phyloP scores from a whole-genome alignment of 305 asterid genomes.

The Petunia hybrid region DNA sequence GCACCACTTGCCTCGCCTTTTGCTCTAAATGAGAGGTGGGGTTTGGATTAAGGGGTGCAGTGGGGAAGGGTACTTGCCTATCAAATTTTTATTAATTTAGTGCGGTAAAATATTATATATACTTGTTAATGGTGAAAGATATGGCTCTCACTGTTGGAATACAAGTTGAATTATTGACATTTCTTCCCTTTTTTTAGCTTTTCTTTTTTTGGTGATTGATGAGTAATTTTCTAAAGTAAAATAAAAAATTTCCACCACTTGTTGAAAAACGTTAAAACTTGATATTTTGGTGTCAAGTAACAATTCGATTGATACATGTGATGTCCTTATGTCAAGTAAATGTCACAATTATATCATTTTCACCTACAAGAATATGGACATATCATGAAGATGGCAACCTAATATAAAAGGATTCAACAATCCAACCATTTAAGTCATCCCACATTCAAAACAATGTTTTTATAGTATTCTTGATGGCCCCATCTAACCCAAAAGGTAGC shows the following conservation, averaged over 20 bases:
- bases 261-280: background rate
- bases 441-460: background rate
- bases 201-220: background rate
- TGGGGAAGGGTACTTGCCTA: background rate
- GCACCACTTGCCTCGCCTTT: slow-evolving; percentile 31
- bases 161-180: background rate
- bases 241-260: background rate
- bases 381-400: slow-evolving; percentile 29
- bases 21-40: slow-evolving; percentile 27
- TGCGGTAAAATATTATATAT: background rate
- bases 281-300: slow-evolving; percentile 9
- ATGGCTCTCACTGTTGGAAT: too few species aligned
- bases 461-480: slow-evolving; percentile 18
- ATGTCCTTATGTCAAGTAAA: too few species aligned
- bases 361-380: slow-evolving; percentile 28
- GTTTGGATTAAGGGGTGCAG: background rate
- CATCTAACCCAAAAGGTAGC: background rate
- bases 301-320: background rate
- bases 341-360: slow-evolving; percentile 8
- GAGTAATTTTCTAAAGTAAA: background rate
- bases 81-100: background rate
- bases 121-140: background rate
- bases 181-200: background rate
- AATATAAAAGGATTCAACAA: slow-evolving; percentile 11
- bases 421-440: slow-evolving; percentile 11